Conservation (phyloP, 805 yeast genomes). For the Ascoidea asiatica region DNA sequence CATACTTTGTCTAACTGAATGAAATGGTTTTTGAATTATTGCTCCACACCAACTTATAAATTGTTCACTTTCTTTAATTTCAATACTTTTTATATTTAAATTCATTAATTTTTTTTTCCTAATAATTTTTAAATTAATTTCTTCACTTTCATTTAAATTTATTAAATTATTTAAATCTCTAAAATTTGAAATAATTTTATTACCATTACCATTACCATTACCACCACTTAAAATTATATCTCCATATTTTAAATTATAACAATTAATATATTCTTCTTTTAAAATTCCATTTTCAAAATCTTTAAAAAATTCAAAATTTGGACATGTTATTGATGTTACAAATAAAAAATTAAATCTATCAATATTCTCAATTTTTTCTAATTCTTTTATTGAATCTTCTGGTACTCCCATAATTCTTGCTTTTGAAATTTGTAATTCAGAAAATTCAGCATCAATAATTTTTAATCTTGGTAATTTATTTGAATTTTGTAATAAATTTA, state of each 20-base stretch:
- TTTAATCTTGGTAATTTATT: conserved; percentile 43
- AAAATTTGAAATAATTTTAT: conserved; percentile 45
- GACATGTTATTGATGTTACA: conserved; percentile 53
- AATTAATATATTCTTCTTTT: conserved; percentile 16
- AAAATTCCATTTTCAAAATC: conserved; percentile 13
- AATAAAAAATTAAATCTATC: conserved; percentile 64
- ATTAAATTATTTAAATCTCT: conserved; percentile 42
- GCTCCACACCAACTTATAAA: conserved; percentile 78
- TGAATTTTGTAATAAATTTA: conserved; percentile 31
- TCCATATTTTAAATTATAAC: conserved; percentile 36
- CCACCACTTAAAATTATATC: conserved; percentile 67
- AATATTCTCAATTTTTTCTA: conserved; percentile 41
- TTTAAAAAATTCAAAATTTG: conserved; percentile 12
- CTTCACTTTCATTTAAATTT: conserved; percentile 22
- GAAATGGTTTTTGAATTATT: conserved; percentile 78
- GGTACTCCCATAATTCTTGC: conserved; percentile 85
- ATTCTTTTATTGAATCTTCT: conserved; percentile 61
- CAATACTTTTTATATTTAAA: conserved; percentile 50
- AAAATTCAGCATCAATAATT: conserved; percentile 70
- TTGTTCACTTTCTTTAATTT: conserved; percentile 48
- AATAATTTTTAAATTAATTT: conserved; percentile 47
- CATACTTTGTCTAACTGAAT: conserved; percentile 79
- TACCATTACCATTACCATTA: no score
- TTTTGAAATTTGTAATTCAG: conserved; percentile 49
- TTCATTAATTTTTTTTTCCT: conserved; percentile 56